These are phyloP conservation scores for Serendipita sp. DNA, from an alignment of 768 basidiomycete genomes.

Conservation along the genomic window DNA sequence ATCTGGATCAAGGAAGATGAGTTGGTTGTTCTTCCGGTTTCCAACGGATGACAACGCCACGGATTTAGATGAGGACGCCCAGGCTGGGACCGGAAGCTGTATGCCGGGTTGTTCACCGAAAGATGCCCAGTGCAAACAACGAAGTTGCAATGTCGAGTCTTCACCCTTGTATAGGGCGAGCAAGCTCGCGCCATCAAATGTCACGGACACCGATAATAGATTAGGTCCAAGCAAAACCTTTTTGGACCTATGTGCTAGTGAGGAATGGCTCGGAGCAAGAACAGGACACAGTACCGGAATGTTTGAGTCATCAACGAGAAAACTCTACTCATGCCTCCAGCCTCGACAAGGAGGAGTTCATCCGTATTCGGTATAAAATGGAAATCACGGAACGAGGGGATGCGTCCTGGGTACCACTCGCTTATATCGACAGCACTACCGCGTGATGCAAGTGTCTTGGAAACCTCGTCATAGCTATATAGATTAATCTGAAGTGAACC, in stretches of 20 bases:
- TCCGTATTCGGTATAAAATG: slow-evolving; percentile 35
- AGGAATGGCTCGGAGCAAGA: not conserved
- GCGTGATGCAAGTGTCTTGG: slow-evolving; percentile 25
- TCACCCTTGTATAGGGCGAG: too few relatives aligned
- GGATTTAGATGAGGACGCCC: not conserved
- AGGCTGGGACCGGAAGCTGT: not conserved
- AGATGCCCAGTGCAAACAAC: not conserved
- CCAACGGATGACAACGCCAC: not conserved
- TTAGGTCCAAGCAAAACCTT: too few relatives aligned
- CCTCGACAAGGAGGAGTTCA: slow-evolving; percentile 37
- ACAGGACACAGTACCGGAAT: slow-evolving; percentile 27
- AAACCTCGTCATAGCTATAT: slow-evolving; percentile 32
- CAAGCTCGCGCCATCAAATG: too few relatives aligned
- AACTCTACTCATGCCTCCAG: slow-evolving; percentile 26
- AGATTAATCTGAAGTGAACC: slow-evolving; percentile 24
- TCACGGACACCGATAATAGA: too few relatives aligned
- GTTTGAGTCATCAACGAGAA: slow-evolving; percentile 38
- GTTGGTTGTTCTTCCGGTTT: not conserved
- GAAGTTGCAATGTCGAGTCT: slow-evolving; percentile 20
- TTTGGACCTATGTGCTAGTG: too few relatives aligned
- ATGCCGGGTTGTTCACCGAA: not conserved
- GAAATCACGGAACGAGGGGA: slow-evolving; percentile 19
- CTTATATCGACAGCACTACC: slow-evolving; percentile 27
- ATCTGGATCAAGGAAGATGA: not conserved
- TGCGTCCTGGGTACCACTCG: slow-evolving; percentile 25